Conservation (phyloP, 805 yeast genomes). For the Lipomyces sp. region DNA sequence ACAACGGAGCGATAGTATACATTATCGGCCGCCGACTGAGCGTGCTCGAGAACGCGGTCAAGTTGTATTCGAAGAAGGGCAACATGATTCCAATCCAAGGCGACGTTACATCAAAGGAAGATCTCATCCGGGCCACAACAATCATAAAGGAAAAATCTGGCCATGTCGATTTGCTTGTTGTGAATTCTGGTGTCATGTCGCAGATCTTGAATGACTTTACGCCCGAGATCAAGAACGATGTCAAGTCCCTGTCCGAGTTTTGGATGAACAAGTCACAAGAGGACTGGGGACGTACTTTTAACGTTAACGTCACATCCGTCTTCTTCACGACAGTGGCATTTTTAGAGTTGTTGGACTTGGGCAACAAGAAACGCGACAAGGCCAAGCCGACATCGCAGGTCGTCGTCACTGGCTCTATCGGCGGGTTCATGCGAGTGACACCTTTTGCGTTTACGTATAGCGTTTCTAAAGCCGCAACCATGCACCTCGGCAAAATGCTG, state of each 20-base stretch:
- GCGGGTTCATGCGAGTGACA: conserved; percentile 33
- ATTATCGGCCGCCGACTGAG: conserved; percentile 37
- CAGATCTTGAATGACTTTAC: conserved; percentile 15
- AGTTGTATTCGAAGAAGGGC: conserved; percentile 31
- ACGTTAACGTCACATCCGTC: conserved; percentile 35
- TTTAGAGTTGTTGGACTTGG: conserved; percentile 32
- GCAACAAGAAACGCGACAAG: conserved; percentile 29
- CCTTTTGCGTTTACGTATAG: conserved; percentile 34
- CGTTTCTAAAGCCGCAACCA: conserved; percentile 37
- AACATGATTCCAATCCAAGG: conserved; percentile 31
- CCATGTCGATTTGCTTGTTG: conserved; percentile 33
- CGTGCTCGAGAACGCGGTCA: conserved; percentile 35
- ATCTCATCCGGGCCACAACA: conserved; percentile 22
- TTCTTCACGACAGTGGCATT: conserved; percentile 39
- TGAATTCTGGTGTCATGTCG: conserved; percentile 36
- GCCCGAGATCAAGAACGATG: conserved; percentile 24
- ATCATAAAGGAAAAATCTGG: conserved; percentile 34
- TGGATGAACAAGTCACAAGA: conserved; percentile 29
- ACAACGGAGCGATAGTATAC: conserved; percentile 40
- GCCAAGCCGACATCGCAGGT: conserved; percentile 33
- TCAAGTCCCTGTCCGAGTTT: conserved; percentile 23
- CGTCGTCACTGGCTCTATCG: conserved; percentile 36
- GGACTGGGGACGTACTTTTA: conserved; percentile 34
- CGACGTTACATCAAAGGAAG: conserved; percentile 36
- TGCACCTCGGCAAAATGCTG: conserved; percentile 36